Evolutionary conservation across 106 monocot genomes (phyloP).

Genomic region (Narthecium ossifragum): DNA sequence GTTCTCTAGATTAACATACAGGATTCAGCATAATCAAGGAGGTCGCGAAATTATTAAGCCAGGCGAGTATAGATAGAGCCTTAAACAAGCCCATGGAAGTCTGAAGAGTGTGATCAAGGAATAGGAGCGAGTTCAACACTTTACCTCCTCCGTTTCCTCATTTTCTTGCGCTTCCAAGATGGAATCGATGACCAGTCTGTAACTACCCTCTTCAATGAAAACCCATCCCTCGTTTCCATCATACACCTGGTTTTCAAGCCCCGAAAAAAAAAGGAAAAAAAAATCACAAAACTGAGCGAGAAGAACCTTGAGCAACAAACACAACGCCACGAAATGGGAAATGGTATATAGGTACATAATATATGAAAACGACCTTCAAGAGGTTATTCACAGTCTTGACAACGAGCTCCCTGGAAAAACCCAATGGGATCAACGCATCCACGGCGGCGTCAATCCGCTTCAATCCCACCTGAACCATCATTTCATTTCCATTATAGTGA

Average conservation of each 20-base stretch:
- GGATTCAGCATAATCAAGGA: too few relatives aligned
- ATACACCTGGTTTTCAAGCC: too few relatives aligned
- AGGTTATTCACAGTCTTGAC: background rate
- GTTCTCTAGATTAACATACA: too few relatives aligned
- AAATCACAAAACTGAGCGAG: background rate
- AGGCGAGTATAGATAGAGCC: too few relatives aligned
- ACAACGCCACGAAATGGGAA: background rate
- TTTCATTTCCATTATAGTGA: too few relatives aligned
- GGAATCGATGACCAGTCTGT: background rate
- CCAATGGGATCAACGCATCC: background rate
- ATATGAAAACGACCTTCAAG: background rate
- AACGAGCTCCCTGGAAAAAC: background rate
- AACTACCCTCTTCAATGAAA: background rate
- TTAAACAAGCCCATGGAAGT: too few relatives aligned
- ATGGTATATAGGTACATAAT: background rate
- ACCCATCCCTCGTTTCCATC: background rate
- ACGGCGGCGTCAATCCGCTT: background rate
- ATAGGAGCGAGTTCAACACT: background rate
- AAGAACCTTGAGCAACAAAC: background rate
- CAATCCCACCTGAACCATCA: background rate
- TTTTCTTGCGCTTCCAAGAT: background rate
- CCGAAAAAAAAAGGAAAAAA: background rate
- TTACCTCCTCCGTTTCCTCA: background rate
- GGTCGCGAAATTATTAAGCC: too few relatives aligned
- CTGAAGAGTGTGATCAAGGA: background rate